Conservation (phyloP, 148 eudicot genomes). For the Rhododendron griersonianum region DNA sequence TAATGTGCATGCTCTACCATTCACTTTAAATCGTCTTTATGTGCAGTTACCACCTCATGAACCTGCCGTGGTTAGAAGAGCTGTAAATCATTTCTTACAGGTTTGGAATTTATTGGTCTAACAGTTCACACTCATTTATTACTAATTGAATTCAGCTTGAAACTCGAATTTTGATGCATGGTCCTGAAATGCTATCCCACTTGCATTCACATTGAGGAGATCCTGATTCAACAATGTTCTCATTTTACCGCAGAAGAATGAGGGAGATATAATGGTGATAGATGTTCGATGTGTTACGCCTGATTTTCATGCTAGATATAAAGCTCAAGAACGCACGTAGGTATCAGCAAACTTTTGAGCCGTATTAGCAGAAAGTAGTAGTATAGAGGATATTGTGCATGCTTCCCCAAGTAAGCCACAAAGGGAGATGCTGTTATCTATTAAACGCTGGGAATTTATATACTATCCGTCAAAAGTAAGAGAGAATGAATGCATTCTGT, state of each 20-base stretch:
- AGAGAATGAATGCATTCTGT: not conserved
- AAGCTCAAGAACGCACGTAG: constrained; percentile 98
- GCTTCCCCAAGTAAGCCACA: not conserved
- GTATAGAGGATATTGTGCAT: not conserved
- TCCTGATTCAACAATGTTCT: constrained; percentile 4
- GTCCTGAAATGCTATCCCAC: not conserved
- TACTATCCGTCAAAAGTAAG: not conserved
- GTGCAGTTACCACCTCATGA: constrained; percentile 92
- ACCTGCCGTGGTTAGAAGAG: constrained; percentile 73
- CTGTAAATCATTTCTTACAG: constrained; percentile 92
- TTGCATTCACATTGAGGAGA: constrained; percentile 3
- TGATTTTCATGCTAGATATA: constrained; percentile 88
- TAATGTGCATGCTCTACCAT: not conserved
- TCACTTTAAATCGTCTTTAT: not conserved
- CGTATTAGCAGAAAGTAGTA: not conserved
- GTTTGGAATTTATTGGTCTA: constrained; percentile 25
- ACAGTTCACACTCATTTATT: not conserved
- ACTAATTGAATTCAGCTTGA: not conserved
- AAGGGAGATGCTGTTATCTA: not conserved
- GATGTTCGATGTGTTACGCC: constrained; percentile 77
- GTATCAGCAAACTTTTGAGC: constrained; percentile 35
- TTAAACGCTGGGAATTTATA: not conserved
- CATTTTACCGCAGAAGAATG: constrained; percentile 56
- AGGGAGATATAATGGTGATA: constrained; percentile 62
- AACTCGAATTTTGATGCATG: not conserved